A percentile compares a stretch with the other conserved stretches of the same genome.
These are phyloP conservation scores for Pichia phayaonensis DNA, from an alignment of 805 yeast species.

Conservation along the genomic window DNA sequence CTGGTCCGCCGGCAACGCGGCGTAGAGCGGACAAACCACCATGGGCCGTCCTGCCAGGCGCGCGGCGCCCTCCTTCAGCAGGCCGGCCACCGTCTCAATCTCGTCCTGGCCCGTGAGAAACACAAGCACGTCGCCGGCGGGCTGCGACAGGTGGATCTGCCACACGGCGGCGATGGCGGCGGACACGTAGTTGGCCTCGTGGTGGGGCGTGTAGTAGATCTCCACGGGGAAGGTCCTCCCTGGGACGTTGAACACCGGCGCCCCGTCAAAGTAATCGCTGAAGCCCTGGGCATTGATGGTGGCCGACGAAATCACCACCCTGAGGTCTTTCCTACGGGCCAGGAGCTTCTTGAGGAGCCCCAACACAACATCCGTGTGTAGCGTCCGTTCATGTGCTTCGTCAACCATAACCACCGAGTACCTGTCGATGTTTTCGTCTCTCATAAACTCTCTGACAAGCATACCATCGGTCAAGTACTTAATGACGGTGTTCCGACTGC, in stretches of 20 bases:
- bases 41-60: constrained; percentile 44
- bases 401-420: constrained; percentile 89
- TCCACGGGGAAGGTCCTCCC: constrained; percentile 94
- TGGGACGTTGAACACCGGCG: constrained; percentile 85
- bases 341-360: constrained; percentile 72
- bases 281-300: constrained; percentile 88
- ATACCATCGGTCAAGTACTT: constrained; percentile 97
- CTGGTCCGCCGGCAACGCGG: constrained; percentile 79
- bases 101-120: constrained; percentile 96
- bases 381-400: constrained; percentile 95
- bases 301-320: constrained; percentile 82
- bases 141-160: constrained; percentile 69
- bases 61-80: constrained; percentile 53
- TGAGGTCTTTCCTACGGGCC: constrained; percentile 57
- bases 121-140: constrained; percentile 75
- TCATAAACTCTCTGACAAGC: constrained; percentile 74
- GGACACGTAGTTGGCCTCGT: constrained; percentile 85
- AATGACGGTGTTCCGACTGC: constrained; percentile 56
- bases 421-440: constrained; percentile 58
- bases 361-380: constrained; percentile 78
- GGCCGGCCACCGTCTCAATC: constrained; percentile 75
- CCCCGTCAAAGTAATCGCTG: constrained; percentile 68
- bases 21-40: constrained; percentile 80
- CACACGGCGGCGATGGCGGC: constrained; percentile 85
- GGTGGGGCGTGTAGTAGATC: constrained; percentile 71